These are phyloP conservation scores for Cadophora luteo-olivacea DNA, from an alignment of 2,329 filamentous ascomycete genomes.

Conservation along the genomic window DNA sequence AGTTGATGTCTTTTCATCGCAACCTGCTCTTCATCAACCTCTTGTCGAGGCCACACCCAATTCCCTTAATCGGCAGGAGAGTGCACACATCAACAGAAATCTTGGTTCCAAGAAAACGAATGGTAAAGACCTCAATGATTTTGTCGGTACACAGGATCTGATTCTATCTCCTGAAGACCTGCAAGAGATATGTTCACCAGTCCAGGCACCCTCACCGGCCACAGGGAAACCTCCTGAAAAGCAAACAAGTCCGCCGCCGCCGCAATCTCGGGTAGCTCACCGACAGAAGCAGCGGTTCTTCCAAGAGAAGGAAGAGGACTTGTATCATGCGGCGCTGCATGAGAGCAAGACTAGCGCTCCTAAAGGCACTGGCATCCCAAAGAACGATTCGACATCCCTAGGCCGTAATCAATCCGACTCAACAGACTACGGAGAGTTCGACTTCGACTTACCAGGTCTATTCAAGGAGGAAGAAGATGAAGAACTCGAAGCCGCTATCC, in stretches of 20 bases:
- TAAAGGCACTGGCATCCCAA: background rate
- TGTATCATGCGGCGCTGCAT: conserved; percentile 34
- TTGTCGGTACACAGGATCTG: conserved; percentile 52
- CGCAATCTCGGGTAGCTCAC: conserved; percentile 11
- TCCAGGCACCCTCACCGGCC: conserved; percentile 19
- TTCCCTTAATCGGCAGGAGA: background rate
- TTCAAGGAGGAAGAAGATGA: conserved; percentile 6
- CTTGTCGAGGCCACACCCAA: background rate
- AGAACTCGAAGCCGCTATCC: conserved; percentile 11
- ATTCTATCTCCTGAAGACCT: conserved; percentile 55
- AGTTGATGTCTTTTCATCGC: conserved; percentile 48
- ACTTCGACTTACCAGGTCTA: conserved; percentile 8
- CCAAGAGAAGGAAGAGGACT: conserved; percentile 40
- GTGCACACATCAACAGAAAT: conserved; percentile 35
- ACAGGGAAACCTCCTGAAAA: background rate
- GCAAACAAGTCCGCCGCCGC: background rate
- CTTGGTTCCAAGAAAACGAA: conserved; percentile 26
- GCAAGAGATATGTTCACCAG: conserved; percentile 48
- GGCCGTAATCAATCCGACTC: conserved; percentile 8
- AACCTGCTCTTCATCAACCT: background rate
- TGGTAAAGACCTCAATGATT: conserved; percentile 22
- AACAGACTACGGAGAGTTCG: conserved; percentile 17
- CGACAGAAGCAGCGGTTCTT: conserved; percentile 35
- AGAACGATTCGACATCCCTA: background rate
- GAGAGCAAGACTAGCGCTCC: conserved; percentile 27